These are phyloP conservation scores for Suillus paluster DNA, from an alignment of 768 basidiomycete species.

Conservation along the genomic window DNA sequence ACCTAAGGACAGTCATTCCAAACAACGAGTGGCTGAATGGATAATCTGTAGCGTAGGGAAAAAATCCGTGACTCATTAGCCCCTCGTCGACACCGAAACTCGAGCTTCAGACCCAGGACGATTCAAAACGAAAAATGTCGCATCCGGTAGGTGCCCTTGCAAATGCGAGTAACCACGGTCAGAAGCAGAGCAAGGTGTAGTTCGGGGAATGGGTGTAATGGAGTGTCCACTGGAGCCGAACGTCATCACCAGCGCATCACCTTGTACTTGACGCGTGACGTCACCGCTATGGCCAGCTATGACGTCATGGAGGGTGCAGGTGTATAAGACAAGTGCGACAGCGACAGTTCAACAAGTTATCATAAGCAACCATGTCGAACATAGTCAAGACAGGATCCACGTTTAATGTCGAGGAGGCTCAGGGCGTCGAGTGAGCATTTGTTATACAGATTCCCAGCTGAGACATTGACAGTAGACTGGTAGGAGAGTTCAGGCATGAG, in stretches of 20 bases:
- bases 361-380: conserved; percentile 14
- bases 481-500: conserved; percentile 44
- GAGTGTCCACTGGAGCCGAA: not conserved
- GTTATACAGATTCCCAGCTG: not conserved
- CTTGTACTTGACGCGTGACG: conserved; percentile 1
- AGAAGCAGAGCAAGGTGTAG: not conserved
- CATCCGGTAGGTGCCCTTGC: conserved; percentile 32
- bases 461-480: not conserved
- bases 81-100: conserved; percentile 28
- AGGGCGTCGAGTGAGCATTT: conserved; percentile 38
- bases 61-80: conserved; percentile 28
- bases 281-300: not conserved
- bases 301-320: not conserved
- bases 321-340: not conserved
- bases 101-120: conserved; percentile 31
- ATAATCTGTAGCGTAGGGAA: conserved; percentile 39
- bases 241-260: not conserved
- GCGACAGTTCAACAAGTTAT: not conserved
- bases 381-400: conserved; percentile 17
- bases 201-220: not conserved
- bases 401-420: conserved; percentile 44
- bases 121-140: conserved; percentile 33
- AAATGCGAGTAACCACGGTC: conserved; percentile 22
- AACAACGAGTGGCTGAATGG: conserved; percentile 36
- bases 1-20: conserved; percentile 28